Percentiles rank a stretch among this genome's conserved stretches.
These are phyloP conservation scores for Cercospora janseana DNA, from an alignment of 2,329 filamentous ascomycete genomes.

Conservation along the genomic window DNA sequence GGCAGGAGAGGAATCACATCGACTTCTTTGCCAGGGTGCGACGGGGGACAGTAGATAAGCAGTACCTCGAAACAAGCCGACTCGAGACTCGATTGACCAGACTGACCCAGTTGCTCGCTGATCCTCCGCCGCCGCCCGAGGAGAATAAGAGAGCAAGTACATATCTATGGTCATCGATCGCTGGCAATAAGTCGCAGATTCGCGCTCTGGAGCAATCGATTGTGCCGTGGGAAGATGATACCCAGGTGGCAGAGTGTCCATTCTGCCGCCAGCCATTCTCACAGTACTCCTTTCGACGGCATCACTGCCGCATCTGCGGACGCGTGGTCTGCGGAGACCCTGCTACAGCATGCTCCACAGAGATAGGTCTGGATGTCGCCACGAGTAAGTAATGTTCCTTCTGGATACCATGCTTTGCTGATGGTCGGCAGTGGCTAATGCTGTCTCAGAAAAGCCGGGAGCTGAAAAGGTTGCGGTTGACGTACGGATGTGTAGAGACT, in stretches of 20 bases:
- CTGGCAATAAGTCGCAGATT: slow-evolving; percentile 62
- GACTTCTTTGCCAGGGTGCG: slow-evolving; percentile 68
- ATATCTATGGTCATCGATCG: slow-evolving; percentile 60
- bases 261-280: slow-evolving; percentile 97
- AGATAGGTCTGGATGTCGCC: slow-evolving; percentile 77
- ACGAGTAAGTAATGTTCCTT: slow-evolving; percentile 50
- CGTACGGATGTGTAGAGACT: slow-evolving; percentile 89
- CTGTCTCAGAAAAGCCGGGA: slow-evolving; percentile 43
- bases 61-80: slow-evolving; percentile 81
- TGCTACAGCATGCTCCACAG: slow-evolving; percentile 77
- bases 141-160: slow-evolving; percentile 50
- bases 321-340: slow-evolving; percentile 88
- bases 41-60: slow-evolving; percentile 75
- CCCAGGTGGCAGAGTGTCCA: slow-evolving; percentile 74
- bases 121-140: slow-evolving; percentile 62
- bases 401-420: slow-evolving; percentile 35
- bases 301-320: slow-evolving; percentile 93
- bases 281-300: slow-evolving; percentile 85
- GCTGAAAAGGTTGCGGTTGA: slow-evolving; percentile 66
- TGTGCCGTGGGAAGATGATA: slow-evolving; percentile 93
- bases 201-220: slow-evolving; percentile 79
- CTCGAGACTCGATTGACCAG: slow-evolving; percentile 90
- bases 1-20: slow-evolving; percentile 69
- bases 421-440: slow-evolving; percentile 35
- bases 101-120: slow-evolving; percentile 77